These are phyloP conservation scores for Polyporus arcularius DNA, from an alignment of 768 basidiomycete genomes.

Conservation along the genomic window DNA sequence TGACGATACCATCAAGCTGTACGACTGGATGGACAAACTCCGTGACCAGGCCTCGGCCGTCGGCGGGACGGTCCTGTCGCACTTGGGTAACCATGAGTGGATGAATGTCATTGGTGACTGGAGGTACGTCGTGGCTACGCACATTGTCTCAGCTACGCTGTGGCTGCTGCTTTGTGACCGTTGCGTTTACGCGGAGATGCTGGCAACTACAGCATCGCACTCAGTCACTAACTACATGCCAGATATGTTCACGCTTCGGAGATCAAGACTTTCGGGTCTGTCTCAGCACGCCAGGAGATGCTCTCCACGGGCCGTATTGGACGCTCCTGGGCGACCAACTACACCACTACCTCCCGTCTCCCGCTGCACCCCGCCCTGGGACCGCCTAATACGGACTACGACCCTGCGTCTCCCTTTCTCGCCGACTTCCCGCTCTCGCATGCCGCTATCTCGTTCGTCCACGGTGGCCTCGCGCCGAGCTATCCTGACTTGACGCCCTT, in stretches of 20 bases:
- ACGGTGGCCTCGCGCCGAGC: conserved; percentile 84
- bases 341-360: conserved; percentile 77
- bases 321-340: conserved; percentile 82
- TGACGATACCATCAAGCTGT: conserved; percentile 86
- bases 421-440: conserved; percentile 56
- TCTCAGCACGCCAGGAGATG: conserved; percentile 70
- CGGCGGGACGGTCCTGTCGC: conserved; percentile 74
- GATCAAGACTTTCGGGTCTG: conserved; percentile 77
- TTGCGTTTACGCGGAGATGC: too few relatives aligned
- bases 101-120: conserved; percentile 94
- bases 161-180: too few relatives aligned
- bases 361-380: conserved; percentile 76
- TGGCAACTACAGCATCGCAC: neutral
- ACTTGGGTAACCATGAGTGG: conserved; percentile 95
- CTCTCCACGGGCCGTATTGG: conserved; percentile 79
- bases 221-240: neutral
- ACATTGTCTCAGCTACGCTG: too few relatives aligned
- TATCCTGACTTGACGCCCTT: conserved; percentile 80
- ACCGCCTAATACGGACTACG: conserved; percentile 57
- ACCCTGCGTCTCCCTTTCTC: conserved; percentile 44
- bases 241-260: conserved; percentile 87
- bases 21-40: conserved; percentile 80
- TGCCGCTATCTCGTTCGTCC: conserved; percentile 88
- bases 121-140: conserved; percentile 50
- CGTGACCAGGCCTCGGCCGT: conserved; percentile 67